These are phyloP conservation scores for Patellaria atrata DNA, from an alignment of 495 filamentous ascomycete species.

Conservation along the genomic window DNA sequence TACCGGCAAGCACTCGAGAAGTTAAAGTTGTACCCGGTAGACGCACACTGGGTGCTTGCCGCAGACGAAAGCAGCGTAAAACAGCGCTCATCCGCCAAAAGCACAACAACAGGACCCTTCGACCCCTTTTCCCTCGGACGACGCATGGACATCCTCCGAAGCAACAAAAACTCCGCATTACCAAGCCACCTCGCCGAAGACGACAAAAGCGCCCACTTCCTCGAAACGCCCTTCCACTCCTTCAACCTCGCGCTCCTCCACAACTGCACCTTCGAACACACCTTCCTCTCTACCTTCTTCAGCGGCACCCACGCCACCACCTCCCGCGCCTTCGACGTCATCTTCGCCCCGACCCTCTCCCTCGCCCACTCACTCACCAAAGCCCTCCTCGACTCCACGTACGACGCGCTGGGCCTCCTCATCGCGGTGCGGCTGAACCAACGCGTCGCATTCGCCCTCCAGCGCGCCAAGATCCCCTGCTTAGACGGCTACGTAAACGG, in stretches of 20 bases:
- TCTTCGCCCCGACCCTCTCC: conserved; percentile 73
- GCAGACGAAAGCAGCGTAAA: conserved; percentile 44
- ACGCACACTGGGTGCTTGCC: conserved; percentile 73
- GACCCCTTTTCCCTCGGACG: conserved; percentile 82
- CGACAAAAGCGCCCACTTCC: conserved; percentile 66
- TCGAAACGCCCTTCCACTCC: conserved; percentile 79
- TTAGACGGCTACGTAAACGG: conserved; percentile 87
- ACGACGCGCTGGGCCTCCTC: conserved; percentile 73
- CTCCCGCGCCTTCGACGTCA: conserved; percentile 56
- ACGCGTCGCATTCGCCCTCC: conserved; percentile 80
- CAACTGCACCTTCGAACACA: conserved; percentile 89
- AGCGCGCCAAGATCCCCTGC: conserved; percentile 76
- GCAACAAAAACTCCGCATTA: conserved; percentile 53
- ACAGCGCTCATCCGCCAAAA: conserved; percentile 7
- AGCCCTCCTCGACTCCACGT: conserved; percentile 56
- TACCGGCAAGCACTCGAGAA: conserved; percentile 74
- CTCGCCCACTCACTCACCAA: conserved; percentile 67
- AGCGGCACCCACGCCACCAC: conserved; percentile 43
- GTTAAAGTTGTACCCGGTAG: conserved; percentile 65
- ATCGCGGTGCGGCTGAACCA: conserved; percentile 91
- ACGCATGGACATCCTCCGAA: conserved; percentile 63
- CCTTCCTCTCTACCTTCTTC: conserved; percentile 85
- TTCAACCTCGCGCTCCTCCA: conserved; percentile 91
- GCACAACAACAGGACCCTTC: conserved; percentile 39
- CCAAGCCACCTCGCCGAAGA: conserved; percentile 78